Evolutionary conservation across 495 filamentous ascomycete genomes (phyloP), one percentile per base, ranked within the genome.

Genomic region (Penicillium cataractarum): DNA sequence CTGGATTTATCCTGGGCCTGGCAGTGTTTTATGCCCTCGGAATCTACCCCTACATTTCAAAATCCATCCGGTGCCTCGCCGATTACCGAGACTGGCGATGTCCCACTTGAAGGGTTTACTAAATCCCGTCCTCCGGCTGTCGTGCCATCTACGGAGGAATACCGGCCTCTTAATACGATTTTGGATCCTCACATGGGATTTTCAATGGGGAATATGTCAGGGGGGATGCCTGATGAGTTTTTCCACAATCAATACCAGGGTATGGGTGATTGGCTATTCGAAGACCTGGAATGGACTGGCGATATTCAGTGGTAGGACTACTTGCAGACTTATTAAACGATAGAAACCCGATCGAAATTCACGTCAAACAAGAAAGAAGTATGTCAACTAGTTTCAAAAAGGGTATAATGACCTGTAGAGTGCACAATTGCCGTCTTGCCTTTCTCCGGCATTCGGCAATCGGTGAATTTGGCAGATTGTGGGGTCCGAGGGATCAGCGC

Each of bases 201-300:
- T 33, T 9, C 19, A 9, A 67, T 67, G 62, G 61, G 37, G 19
- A 58, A 58, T 29, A 56, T 65, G 55, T 26, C 57, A 3, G 58
- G 27, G 5, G 19, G 37, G 6, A 39, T 65, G 4, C 6, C 24
- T 4, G 40, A 55, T 26, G 49, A 59, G 17, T 62, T 58, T 33
- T 65, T 67, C 46, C 61, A 67, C 19, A 61, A 62, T 53, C 65
- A 67, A 40, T 67, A 67, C n/a, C 62, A 65, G 50, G 65, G 65
- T 3, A 67, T 67, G 62, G 65, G 65, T 15, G 62, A 65, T 37
- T 67, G 65, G 65, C 50, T 65, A 10, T 65, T 68, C 10, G 65
- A 57, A 29, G 63, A 65, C 24, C 21, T 65, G 55, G 51, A 68
- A 22, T 68, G 63, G 58, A 57, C 55, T 40, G 55, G 58, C 26